These are phyloP conservation scores for Quercus tomentella DNA, from an alignment of 331 rosid genomes.

Conservation along the genomic window DNA sequence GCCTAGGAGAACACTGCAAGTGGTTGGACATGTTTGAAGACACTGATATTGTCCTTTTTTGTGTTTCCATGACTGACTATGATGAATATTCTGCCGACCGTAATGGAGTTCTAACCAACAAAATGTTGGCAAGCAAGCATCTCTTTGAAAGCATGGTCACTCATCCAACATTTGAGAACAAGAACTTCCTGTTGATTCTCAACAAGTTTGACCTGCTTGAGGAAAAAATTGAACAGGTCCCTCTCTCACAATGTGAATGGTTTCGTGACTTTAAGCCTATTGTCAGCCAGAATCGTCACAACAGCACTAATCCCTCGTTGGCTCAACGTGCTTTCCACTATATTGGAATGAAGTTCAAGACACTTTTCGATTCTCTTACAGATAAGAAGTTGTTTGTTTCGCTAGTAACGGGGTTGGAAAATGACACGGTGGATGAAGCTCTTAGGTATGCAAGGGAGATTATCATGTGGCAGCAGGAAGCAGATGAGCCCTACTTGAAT, in stretches of 20 bases:
- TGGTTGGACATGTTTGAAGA: conserved; percentile 85
- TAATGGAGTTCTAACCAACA: conserved; percentile 52
- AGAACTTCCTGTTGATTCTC: conserved; percentile 65
- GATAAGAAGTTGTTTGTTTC: conserved; percentile 67
- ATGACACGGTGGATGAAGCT: conserved; percentile 67
- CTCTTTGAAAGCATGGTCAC: conserved; percentile 64
- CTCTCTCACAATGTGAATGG: conserved; percentile 74
- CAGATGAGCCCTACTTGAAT: conserved; percentile 26
- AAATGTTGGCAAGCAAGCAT: conserved; percentile 63
- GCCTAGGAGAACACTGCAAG: conserved; percentile 74
- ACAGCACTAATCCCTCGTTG: conserved; percentile 45
- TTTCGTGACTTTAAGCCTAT: conserved; percentile 68
- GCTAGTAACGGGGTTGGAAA: conserved; percentile 61
- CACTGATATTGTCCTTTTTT: conserved; percentile 51
- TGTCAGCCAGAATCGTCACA: conserved; percentile 29
- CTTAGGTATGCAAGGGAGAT: conserved; percentile 80
- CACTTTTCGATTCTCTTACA: conserved; percentile 42
- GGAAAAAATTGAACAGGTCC: conserved; percentile 55
- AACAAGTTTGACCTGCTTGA: conserved; percentile 79
- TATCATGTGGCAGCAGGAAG: conserved; percentile 54
- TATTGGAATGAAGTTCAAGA: conserved; percentile 76
- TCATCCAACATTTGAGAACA: conserved; percentile 38
- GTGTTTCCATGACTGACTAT: conserved; percentile 66
- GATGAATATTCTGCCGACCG: conserved; percentile 46
- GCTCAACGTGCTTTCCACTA: conserved; percentile 71